A percentile compares a stretch with the other conserved stretches of the same genome.
These are phyloP conservation scores for Leishmania tropica DNA, from an alignment of 208 protist genomes.

Conservation along the genomic window DNA sequence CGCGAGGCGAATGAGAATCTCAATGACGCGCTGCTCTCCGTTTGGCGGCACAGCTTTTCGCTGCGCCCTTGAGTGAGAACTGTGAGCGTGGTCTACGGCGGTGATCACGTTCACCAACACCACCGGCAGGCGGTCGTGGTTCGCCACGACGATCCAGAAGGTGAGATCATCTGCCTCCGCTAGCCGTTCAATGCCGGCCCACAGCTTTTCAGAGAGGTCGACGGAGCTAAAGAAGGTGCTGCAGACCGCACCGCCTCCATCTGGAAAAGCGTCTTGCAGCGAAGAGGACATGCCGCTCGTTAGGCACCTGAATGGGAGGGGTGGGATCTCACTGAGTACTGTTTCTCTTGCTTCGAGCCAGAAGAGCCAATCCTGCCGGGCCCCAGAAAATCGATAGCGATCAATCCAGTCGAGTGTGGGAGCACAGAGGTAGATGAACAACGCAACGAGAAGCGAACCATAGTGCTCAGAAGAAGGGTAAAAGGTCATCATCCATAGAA, in stretches of 20 bases:
- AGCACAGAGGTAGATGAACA: neutral
- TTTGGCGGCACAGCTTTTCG: slow-evolving; percentile 36
- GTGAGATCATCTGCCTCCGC: slow-evolving; percentile 73
- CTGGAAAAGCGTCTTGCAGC: slow-evolving; percentile 44
- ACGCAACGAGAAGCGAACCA: neutral
- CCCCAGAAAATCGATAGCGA: neutral
- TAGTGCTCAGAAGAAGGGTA: neutral
- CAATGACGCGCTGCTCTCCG: slow-evolving; percentile 48
- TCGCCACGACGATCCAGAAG: slow-evolving; percentile 80
- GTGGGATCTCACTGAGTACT: neutral
- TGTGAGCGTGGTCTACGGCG: slow-evolving; percentile 70
- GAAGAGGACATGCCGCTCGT: slow-evolving; percentile 17
- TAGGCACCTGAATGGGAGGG: neutral
- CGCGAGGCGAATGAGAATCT: slow-evolving; percentile 60
- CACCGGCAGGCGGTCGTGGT: slow-evolving; percentile 52
- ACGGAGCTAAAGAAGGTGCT: slow-evolving; percentile 65
- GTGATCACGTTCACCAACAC: slow-evolving; percentile 54
- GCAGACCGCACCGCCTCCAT: slow-evolving; percentile 60
- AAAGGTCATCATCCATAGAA: neutral
- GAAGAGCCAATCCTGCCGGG: neutral
- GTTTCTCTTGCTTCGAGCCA: neutral
- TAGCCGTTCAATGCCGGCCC: slow-evolving; percentile 56
- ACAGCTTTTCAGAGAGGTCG: slow-evolving; percentile 71
- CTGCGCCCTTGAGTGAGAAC: slow-evolving; percentile 44
- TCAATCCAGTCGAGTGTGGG: neutral